phyloP scores from a whole-genome alignment of 1,284 basidiomycete species.

The Austroboletus niveus region DNA sequence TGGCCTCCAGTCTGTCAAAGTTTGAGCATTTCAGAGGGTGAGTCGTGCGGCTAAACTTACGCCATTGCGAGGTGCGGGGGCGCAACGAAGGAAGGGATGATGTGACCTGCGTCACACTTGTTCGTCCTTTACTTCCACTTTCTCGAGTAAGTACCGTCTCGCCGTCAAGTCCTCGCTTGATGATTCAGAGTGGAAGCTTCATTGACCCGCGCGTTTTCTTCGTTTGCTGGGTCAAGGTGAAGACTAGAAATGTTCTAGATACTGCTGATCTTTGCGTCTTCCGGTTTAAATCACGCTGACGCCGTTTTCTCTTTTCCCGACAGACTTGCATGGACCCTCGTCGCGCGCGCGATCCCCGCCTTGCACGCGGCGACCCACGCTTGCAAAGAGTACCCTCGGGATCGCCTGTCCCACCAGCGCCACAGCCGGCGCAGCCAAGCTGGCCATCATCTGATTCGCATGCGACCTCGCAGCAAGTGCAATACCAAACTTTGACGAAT shows the following conservation, averaged over 20 bases:
- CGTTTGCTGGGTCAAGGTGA: slow-evolving; percentile 57
- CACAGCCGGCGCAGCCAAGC: slow-evolving; percentile 33
- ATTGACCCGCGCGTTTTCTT: slow-evolving; percentile 54
- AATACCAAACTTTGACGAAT: slow-evolving; percentile 16
- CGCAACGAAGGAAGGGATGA: neutral
- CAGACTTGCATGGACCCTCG: slow-evolving; percentile 66
- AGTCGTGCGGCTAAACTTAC: slow-evolving; percentile 7
- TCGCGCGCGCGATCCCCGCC: slow-evolving; percentile 73
- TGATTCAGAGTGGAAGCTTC: slow-evolving; percentile 88
- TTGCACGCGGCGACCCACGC: slow-evolving; percentile 66
- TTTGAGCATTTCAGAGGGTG: slow-evolving; percentile 2
- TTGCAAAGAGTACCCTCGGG: slow-evolving; percentile 51
- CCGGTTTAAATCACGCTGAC: slow-evolving; percentile 11
- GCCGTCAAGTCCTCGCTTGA: slow-evolving; percentile 38
- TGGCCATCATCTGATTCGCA: slow-evolving; percentile 26
- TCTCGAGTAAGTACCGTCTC: slow-evolving; percentile 15
- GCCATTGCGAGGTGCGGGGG: neutral
- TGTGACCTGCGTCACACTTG: slow-evolving; percentile 24
- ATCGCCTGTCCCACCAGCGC: slow-evolving; percentile 40
- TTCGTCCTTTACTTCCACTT: neutral
- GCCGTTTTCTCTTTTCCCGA: slow-evolving; percentile 1
- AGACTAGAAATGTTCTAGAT: slow-evolving; percentile 83
- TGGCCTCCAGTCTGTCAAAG: slow-evolving; percentile 5
- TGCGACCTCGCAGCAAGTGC: slow-evolving; percentile 14
- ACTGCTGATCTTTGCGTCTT: slow-evolving; percentile 63